phyloP scores from a whole-genome alignment of 2,329 filamentous ascomycete species.

The Aotearoamyces nothofagi region DNA sequence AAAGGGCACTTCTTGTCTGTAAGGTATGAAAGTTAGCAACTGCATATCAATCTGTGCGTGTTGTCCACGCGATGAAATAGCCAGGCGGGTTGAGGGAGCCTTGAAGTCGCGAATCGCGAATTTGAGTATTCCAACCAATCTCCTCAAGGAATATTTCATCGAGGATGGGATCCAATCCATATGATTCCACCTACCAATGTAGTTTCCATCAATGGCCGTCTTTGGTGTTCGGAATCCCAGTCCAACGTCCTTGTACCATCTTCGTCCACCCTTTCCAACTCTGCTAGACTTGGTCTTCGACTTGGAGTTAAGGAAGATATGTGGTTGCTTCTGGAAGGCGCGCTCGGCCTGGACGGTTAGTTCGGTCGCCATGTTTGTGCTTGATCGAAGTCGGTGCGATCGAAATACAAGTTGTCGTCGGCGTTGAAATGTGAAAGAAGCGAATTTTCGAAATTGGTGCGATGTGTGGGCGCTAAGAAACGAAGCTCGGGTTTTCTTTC shows the following conservation, averaged over 20 bases:
- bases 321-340: conserved; percentile 99
- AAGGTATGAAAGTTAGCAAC: conserved; percentile 10
- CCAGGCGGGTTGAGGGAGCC: no score
- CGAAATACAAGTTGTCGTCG: not conserved
- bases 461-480: no score
- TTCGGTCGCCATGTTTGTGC: conserved; percentile 73
- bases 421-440: not conserved
- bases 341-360: conserved; percentile 99
- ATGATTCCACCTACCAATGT: conserved; percentile 82
- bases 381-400: conserved; percentile 17
- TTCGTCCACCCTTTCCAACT: conserved; percentile 81
- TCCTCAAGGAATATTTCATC: no score
- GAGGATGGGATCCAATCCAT: conserved; percentile 4
- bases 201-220: conserved; percentile 95
- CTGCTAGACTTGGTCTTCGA: conserved; percentile 69
- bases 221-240: conserved; percentile 98
- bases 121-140: conserved; percentile 1
- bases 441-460: conserved; percentile 3
- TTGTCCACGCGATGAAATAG: no score
- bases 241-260: conserved; percentile 99
- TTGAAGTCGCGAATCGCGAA: no score
- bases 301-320: conserved; percentile 99
- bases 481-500: no score
- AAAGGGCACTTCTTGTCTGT: conserved; percentile 99
- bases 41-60: no score